Evolutionary conservation across 2,329 filamentous ascomycete genomes (phyloP).

Genomic region (Didymella segeticola): DNA sequence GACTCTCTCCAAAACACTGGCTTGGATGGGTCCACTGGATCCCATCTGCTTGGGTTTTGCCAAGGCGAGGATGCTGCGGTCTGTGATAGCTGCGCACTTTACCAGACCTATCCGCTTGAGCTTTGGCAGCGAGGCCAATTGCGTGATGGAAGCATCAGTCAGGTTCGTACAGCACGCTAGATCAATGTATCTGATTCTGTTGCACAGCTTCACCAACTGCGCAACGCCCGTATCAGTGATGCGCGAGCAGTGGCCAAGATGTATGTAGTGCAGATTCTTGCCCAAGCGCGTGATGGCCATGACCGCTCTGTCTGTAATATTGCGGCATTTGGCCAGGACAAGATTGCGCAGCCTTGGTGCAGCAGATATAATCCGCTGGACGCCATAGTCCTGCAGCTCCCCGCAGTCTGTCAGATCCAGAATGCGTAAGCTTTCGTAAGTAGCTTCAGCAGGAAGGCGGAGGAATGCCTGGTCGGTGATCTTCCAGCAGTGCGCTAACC

Average conservation of each 20-base stretch:
- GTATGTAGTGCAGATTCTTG: constrained; percentile 96
- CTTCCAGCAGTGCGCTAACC: constrained; percentile 82
- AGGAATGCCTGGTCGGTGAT: constrained; percentile 91
- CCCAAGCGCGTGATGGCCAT: constrained; percentile 85
- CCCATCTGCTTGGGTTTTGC: constrained; percentile 68
- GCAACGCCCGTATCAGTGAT: constrained; percentile 91
- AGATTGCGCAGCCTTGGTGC: constrained; percentile 91
- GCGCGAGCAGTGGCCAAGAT: constrained; percentile 89
- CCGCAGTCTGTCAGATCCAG: constrained; percentile 90
- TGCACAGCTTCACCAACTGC: constrained; percentile 82
- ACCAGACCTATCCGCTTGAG: constrained; percentile 93
- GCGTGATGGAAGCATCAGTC: constrained; percentile 84
- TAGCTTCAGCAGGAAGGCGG: constrained; percentile 70
- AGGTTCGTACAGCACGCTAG: constrained; percentile 91
- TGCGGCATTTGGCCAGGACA: constrained; percentile 90
- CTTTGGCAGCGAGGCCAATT: constrained; percentile 86
- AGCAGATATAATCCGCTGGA: constrained; percentile 84
- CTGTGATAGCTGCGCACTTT: constrained; percentile 90
- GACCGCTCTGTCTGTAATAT: constrained; percentile 89
- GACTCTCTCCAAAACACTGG: constrained; percentile 83
- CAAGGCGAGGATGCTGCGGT: constrained; percentile 84
- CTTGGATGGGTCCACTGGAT: constrained; percentile 63
- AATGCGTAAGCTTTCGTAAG: constrained; percentile 88
- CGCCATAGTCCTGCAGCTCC: constrained; percentile 82
- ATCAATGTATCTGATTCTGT: constrained; percentile 95